These are phyloP conservation scores for Orbilia brochopaga DNA, from an alignment of 2,329 filamentous ascomycete genomes.

Conservation along the genomic window DNA sequence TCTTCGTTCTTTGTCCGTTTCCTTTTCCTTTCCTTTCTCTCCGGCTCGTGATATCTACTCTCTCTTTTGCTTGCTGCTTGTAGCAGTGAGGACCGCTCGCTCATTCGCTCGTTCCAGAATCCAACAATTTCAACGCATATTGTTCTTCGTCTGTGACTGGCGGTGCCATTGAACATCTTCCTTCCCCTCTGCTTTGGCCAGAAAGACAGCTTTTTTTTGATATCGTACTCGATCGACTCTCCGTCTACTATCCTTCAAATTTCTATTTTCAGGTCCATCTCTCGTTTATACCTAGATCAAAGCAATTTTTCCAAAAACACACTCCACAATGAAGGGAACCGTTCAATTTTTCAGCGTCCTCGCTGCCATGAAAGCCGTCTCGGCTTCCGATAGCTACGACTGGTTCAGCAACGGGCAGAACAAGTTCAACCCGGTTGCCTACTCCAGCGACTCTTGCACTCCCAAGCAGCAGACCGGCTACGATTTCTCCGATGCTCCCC, in stretches of 20 bases:
- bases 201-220: slow-evolving; percentile 44
- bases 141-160: slow-evolving; percentile 31
- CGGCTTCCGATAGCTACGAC: slow-evolving; percentile 26
- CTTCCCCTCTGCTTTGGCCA: slow-evolving; percentile 46
- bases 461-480: slow-evolving; percentile 36
- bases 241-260: slow-evolving; percentile 17
- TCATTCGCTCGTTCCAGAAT: slow-evolving; percentile 31
- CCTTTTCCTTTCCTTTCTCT: slow-evolving; percentile 15
- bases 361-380: slow-evolving; percentile 36
- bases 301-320: background rate
- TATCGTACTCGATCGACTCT: slow-evolving; percentile 32
- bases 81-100: slow-evolving; percentile 40
- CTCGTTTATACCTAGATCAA: slow-evolving; percentile 25
- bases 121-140: slow-evolving; percentile 47
- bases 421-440: slow-evolving; percentile 33
- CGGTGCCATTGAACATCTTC: slow-evolving; percentile 33
- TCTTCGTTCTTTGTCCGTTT: slow-evolving; percentile 40
- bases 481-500: slow-evolving; percentile 45
- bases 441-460: slow-evolving; percentile 39
- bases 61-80: slow-evolving; percentile 17
- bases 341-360: slow-evolving; percentile 45
- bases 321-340: slow-evolving; percentile 39
- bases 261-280: slow-evolving; percentile 41
- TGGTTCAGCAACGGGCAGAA: slow-evolving; percentile 37
- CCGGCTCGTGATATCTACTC: background rate